Evolutionary conservation across 2,329 filamentous ascomycete species (phyloP).

Genomic region (Ophiocordyceps sinensis): DNA sequence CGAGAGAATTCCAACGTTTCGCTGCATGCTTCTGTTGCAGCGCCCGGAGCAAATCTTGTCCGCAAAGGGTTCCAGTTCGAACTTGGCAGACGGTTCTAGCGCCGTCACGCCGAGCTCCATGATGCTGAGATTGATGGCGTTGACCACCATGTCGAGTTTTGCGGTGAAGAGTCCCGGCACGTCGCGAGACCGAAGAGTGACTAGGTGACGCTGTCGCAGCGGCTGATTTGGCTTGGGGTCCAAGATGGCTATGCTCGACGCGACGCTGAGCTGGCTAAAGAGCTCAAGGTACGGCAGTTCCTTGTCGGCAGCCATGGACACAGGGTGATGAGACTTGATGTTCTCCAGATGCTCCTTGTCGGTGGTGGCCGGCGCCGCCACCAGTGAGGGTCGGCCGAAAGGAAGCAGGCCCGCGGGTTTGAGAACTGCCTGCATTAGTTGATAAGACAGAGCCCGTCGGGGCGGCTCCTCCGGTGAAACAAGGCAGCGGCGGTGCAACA

Average conservation of each 20-base stretch:
- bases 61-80: slow-evolving; percentile 42
- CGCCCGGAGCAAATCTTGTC: slow-evolving; percentile 23
- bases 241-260: slow-evolving; percentile 34
- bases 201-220: slow-evolving; percentile 38
- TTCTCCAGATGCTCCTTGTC: slow-evolving; percentile 23
- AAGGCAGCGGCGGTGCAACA: slow-evolving; percentile 23
- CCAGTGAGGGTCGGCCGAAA: slow-evolving; percentile 24
- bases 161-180: slow-evolving; percentile 40
- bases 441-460: slow-evolving; percentile 16
- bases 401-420: slow-evolving; percentile 38
- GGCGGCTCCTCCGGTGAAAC: slow-evolving; percentile 18
- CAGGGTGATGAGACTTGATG: slow-evolving; percentile 47
- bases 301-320: slow-evolving; percentile 46
- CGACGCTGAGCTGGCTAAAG: slow-evolving; percentile 54
- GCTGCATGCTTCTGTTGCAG: slow-evolving; percentile 29
- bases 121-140: slow-evolving; percentile 36
- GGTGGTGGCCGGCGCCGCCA: slow-evolving; percentile 9
- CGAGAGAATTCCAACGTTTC: slow-evolving; percentile 43
- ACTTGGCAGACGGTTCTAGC: slow-evolving; percentile 42
- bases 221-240: slow-evolving; percentile 19
- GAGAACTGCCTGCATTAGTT: slow-evolving; percentile 32
- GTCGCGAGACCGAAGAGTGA: slow-evolving; percentile 31
- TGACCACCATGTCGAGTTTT: slow-evolving; percentile 42
- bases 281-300: slow-evolving; percentile 55
- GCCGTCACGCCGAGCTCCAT: slow-evolving; percentile 35